Evolutionary conservation across 305 asterid species (phyloP), one percentile per base, ranked within the genome.

Genomic region (Fraxinus dipetala): DNA sequence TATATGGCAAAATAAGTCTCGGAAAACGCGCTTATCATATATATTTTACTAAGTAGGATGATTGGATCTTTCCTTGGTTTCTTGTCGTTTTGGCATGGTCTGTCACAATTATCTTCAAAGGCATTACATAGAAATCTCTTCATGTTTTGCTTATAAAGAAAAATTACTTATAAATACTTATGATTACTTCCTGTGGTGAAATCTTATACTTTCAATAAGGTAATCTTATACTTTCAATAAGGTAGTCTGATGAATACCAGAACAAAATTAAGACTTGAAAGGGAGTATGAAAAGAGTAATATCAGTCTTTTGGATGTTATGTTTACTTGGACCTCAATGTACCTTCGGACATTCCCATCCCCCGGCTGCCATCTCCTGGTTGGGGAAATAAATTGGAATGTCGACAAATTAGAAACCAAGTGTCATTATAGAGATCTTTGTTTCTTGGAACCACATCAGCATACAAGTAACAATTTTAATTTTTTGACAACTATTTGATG

Each of bases 401-500:
- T 72, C 28, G 45, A 32, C 10, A 5, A 70, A 70, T 32, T 2
- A 32, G 11, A 7, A 70, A 70, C 20, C 40, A 30, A 31, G 8
- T 70, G 76, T 31, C 40, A 28, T 67, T 32, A 70, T 31, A 70
- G 76, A 30, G 13, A 18, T 70, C 24, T 30, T 70, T 70, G 45
- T 8, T 32, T 70, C 43, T 70, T 31, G 76, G 43, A 70, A 70
- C 13, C 36, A 13, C 40, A 70, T 18, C 16, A 16, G 28, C 70
- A 48, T 20, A 16, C 40, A n/a, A 76, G 70, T 76, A 48, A 28
- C 70, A 26, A 30, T 59, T 77, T 14, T 51, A 14, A 48, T 74
- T 83, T 32, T 73, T 78, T 63, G 63, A 14, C 80, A 61, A 24
- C 81, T 85, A 14, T 81, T 67, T 72, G 40, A 45, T 7, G 9